Evolutionary conservation across 441 rosid genomes (phyloP), one percentile per base, ranked within the genome.

Genomic region (Jatropha podagrica): DNA sequence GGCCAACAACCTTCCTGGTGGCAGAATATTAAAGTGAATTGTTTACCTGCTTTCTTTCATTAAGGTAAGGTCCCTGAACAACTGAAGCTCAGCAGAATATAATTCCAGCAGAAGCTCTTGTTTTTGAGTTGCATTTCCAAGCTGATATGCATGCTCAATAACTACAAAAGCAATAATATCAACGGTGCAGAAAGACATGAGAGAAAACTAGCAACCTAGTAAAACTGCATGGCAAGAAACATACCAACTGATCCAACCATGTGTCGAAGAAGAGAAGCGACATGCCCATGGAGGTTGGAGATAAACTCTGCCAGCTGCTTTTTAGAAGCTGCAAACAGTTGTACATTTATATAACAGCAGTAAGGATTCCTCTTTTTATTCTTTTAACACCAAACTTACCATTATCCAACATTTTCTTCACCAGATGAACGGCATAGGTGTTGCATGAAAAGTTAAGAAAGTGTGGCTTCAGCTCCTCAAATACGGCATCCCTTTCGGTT

Each of bases 231-330:
- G 46, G 15, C 44, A 59, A 40, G 7, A 55, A 81, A 81, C 93
- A 67, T 89, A 96, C 99, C 97, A 80, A 88, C 86, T 65, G 98
- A 94, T 81, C 97, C 98, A 82, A 91, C 94, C 92, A 86, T 85
- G 80, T 96, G 94, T 38, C 98, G 89, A 73, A 96, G 97, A 77
- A 91, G 94, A 68, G 87, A n/a, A 48, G 97, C 96, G 66, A 88
- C 95, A 78, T 85, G 89, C 74, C 98, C 98, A 60, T 84, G 91
- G 61, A 94, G 91, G 64, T 83, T 81, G 79, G 94, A 90, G 74
- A 96, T 87, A 87, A 91, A 83, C 70, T 81, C 88, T 40, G 88
- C 76, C 58, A 89, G 85, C 86, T 92, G 98, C 79, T 83, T 83
- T 77, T 88, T 92, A 72, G 98, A 93, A 75, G 91, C 98, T 96